phyloP scores from a whole-genome alignment of 768 basidiomycete genomes.

The Termitomyces sp. region DNA sequence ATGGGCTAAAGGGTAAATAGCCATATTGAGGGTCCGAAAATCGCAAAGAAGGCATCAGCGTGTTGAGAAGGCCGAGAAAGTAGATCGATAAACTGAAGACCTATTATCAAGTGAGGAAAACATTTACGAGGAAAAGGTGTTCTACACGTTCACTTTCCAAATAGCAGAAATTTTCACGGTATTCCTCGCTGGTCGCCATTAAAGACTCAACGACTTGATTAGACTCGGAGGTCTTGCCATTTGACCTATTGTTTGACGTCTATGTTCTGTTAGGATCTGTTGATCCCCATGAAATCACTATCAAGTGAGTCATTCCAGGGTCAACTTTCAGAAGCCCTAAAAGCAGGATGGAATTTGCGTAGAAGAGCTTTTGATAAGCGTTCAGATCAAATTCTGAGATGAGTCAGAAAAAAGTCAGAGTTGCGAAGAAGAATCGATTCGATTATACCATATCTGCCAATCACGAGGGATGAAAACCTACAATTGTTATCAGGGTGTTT shows the following conservation, averaged over 20 bases:
- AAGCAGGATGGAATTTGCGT: not conserved
- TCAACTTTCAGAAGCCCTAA: not conserved
- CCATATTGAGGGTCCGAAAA: slow-evolving; percentile 3
- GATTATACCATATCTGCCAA: not conserved
- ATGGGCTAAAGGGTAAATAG: slow-evolving; percentile 5
- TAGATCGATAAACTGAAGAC: too few species aligned
- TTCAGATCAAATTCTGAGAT: not conserved
- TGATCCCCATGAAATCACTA: too few species aligned
- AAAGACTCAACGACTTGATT: not conserved
- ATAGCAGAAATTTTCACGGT: too few species aligned
- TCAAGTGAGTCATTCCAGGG: not conserved
- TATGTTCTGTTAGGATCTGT: too few species aligned
- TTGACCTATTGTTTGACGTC: not conserved
- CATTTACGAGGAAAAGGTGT: too few species aligned
- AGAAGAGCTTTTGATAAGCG: not conserved
- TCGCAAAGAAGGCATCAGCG: slow-evolving; percentile 3
- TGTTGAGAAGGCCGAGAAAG: slow-evolving; percentile 4
- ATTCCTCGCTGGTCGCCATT: too few species aligned
- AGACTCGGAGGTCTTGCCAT: not conserved
- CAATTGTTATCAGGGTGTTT: not conserved
- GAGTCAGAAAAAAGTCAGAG: not conserved
- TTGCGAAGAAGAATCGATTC: not conserved
- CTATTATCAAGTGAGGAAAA: too few species aligned
- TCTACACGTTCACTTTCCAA: too few species aligned
- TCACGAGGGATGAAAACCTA: not conserved